Conservation (phyloP, 179 eudicot species). For the Beta corolliflora region DNA sequence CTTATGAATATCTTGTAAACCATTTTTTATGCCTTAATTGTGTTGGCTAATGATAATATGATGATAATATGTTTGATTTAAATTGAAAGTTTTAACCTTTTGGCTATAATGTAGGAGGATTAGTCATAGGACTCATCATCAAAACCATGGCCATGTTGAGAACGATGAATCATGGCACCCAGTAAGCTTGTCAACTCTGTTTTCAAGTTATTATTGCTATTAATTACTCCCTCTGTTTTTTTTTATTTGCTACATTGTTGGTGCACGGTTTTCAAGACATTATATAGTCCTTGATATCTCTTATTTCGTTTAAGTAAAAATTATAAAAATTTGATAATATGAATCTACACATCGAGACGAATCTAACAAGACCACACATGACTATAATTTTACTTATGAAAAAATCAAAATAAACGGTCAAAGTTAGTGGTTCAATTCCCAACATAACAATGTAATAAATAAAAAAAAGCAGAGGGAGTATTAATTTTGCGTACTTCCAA, state of each 20-base stretch:
- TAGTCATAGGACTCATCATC: conserved; percentile 92
- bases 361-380: too few species aligned
- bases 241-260: too few species aligned
- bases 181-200: conserved; percentile 36
- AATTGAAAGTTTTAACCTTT: conserved; percentile 16
- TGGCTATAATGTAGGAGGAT: conserved; percentile 62
- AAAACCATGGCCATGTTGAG: conserved; percentile 90
- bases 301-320: too few species aligned
- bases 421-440: too few species aligned
- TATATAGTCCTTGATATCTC: too few species aligned
- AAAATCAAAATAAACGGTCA: too few species aligned
- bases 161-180: conserved; percentile 97
- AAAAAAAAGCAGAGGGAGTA: too few species aligned
- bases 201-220: neutral
- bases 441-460: too few species aligned
- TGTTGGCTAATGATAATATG: neutral
- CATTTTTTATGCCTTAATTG: neutral
- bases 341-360: too few species aligned
- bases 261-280: too few species aligned
- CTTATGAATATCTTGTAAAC: neutral
- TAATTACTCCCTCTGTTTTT: neutral
- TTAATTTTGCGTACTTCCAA: neutral
- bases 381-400: too few species aligned
- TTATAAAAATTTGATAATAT: too few species aligned
- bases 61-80: neutral